Conservation (phyloP, 140 eudicot genomes). For the Ambrosia hybrid region DNA sequence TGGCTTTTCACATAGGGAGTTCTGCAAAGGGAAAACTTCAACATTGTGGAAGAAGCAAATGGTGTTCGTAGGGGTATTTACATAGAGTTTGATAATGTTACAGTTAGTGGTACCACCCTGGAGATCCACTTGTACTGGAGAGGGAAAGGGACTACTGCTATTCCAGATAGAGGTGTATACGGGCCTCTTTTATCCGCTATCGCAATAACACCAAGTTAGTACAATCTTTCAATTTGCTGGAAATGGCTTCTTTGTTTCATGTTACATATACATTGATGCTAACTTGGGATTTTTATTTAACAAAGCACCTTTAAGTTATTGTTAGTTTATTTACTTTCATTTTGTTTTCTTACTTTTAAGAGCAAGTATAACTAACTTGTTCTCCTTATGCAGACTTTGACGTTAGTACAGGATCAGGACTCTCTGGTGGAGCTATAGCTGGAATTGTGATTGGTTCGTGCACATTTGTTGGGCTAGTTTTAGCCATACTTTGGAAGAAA, state of each 20-base stretch:
- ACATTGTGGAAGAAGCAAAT: constrained; percentile 58
- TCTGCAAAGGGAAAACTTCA: constrained; percentile 44
- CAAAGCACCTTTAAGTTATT: not conserved
- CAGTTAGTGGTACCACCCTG: constrained; percentile 58
- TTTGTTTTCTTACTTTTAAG: constrained; percentile 7
- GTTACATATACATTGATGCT: not conserved
- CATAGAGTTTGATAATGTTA: constrained; percentile 46
- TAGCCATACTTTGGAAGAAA: constrained; percentile 49
- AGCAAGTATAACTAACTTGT: constrained; percentile 12
- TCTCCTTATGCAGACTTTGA: constrained; percentile 56
- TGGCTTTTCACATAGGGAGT: constrained; percentile 51
- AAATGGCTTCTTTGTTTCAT: not conserved
- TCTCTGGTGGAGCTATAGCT: constrained; percentile 54
- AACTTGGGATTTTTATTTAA: not conserved
- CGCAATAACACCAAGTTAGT: constrained; percentile 80
- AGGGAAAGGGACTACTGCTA: constrained; percentile 79
- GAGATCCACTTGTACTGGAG: constrained; percentile 89
- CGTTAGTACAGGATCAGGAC: constrained; percentile 39
- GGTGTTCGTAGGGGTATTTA: constrained; percentile 50
- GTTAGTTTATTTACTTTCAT: not conserved
- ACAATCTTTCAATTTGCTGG: not conserved
- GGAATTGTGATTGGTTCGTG: constrained; percentile 62
- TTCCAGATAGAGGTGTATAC: constrained; percentile 77
- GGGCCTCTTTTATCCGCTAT: constrained; percentile 90
- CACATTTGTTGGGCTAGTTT: constrained; percentile 31